Evolutionary conservation across 176 grass and related monocot genomes (phyloP).

Genomic region (Triticum aestivum): IWGSC_CS_RefSeq_v2.1 NC_057803.1:650754870-650755369

Average conservation of each 20-base stretch:
- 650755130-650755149: background rate
- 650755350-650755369: background rate
- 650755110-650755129: constrained; percentile 22
- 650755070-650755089: background rate
- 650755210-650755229: constrained; percentile 6
- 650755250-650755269: background rate
- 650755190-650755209: background rate
- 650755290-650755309: background rate
- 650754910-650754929: background rate
- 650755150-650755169: background rate
- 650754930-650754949: background rate
- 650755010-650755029: background rate
- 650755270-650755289: background rate
- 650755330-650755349: background rate
- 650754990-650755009: background rate
- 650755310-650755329: no score
- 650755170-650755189: background rate
- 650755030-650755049: background rate
- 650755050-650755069: background rate
- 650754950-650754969: background rate
- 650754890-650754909: background rate
- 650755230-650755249: background rate
- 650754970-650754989: background rate
- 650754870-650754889: background rate
- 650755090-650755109: no score